A percentile compares a stretch with the other conserved stretches of the same genome.
phyloP scores from a whole-genome alignment of 2,329 filamentous ascomycete species.

The Ophiostoma sp. region DNA sequence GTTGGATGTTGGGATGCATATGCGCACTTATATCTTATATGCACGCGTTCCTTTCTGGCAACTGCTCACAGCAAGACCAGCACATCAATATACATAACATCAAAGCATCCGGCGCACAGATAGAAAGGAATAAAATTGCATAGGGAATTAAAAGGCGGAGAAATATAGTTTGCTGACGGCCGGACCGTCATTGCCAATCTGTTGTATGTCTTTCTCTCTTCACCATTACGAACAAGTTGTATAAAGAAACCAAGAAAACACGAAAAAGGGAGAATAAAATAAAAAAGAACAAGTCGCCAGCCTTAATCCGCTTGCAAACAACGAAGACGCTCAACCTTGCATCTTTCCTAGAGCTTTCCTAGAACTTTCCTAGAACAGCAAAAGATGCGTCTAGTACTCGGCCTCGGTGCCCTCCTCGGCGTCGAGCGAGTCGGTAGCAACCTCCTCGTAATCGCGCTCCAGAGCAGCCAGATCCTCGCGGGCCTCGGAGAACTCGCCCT shows the following conservation, averaged over 20 bases:
- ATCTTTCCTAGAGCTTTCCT: neutral
- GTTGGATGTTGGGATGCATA: neutral
- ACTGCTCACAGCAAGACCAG: neutral
- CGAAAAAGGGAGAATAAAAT: conserved; percentile 17
- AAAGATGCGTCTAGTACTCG: conserved; percentile 66
- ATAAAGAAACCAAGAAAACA: conserved; percentile 21
- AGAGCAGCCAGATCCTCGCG: conserved; percentile 97
- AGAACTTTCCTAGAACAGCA: conserved; percentile 1
- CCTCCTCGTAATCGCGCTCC: conserved; percentile 98
- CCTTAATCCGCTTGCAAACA: conserved; percentile 18
- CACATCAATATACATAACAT: neutral
- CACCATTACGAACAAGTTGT: conserved; percentile 23
- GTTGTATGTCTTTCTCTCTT: conserved; percentile 24
- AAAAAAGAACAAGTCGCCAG: conserved; percentile 15
- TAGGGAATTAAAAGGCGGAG: conserved; percentile 9
- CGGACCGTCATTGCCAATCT: conserved; percentile 21
- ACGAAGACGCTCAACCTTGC: conserved; percentile 11
- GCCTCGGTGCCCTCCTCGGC: conserved; percentile 79
- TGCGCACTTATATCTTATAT: neutral
- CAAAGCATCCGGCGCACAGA: neutral
- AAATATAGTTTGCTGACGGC: conserved; percentile 11
- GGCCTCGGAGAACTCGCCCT: conserved; percentile 98
- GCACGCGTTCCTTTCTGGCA: neutral
- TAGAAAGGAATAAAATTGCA: neutral
- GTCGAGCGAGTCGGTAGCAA: conserved; percentile 88